These are phyloP conservation scores for Cladophialophora immunda DNA, from an alignment of 2,329 filamentous ascomycete genomes.

Conservation along the genomic window DNA sequence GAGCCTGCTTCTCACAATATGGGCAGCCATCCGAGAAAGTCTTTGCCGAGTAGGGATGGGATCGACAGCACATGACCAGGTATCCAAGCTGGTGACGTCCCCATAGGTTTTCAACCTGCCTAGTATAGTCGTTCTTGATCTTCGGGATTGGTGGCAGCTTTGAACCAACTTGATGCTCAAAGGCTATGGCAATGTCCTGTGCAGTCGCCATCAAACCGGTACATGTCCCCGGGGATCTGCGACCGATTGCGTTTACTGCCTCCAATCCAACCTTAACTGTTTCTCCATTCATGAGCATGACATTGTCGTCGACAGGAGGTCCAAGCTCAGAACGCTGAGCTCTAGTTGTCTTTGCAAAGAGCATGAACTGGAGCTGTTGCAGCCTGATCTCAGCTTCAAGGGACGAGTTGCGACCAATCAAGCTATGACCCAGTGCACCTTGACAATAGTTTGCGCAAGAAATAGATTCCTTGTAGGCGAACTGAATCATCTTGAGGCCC, in stretches of 20 bases:
- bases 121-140: slow-evolving; percentile 21
- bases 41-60: slow-evolving; percentile 34
- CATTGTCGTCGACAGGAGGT: neutral
- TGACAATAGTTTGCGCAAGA: slow-evolving; percentile 30
- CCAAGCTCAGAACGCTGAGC: neutral
- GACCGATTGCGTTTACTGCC: neutral
- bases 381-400: slow-evolving; percentile 43
- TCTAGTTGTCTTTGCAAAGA: slow-evolving; percentile 28
- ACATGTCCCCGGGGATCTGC: neutral
- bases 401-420: slow-evolving; percentile 28
- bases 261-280: slow-evolving; percentile 14
- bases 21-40: slow-evolving; percentile 37
- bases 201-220: slow-evolving; percentile 7
- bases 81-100: slow-evolving; percentile 20
- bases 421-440: slow-evolving; percentile 28
- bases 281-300: neutral
- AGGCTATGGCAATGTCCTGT: slow-evolving; percentile 2
- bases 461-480: slow-evolving; percentile 34
- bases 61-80: slow-evolving; percentile 28
- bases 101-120: slow-evolving; percentile 34
- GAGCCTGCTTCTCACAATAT: slow-evolving; percentile 33
- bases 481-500: slow-evolving; percentile 34
- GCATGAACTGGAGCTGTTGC: slow-evolving; percentile 37
- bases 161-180: neutral
- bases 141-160: slow-evolving; percentile 6